Evolutionary conservation across 768 basidiomycete species (phyloP).

Genomic region (Panaeolus cyanescens): DNA sequence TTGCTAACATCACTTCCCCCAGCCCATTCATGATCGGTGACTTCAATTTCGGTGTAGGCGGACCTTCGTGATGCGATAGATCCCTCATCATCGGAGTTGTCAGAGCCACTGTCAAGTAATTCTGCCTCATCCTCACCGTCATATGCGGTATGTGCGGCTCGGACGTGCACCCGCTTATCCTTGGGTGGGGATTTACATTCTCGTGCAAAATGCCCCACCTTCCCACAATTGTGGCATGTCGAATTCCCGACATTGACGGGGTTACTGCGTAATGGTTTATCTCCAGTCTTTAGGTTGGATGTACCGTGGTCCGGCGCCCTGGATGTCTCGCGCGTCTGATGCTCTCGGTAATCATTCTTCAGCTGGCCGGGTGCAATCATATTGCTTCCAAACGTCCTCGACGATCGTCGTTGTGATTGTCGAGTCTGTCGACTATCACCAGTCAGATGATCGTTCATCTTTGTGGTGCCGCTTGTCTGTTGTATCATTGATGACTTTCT

Average conservation of each 20-base stretch:
- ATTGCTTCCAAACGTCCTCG: no score
- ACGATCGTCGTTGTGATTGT: no score
- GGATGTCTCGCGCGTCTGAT: no score
- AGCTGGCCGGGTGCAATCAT: no score
- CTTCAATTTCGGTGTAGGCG: neutral
- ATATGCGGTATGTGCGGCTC: slow-evolving; percentile 4
- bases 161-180: neutral
- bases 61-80: no score
- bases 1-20: neutral
- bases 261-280: neutral
- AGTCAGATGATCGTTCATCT: neutral
- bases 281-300: no score
- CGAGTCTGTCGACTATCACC: neutral
- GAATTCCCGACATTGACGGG: neutral
- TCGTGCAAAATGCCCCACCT: neutral
- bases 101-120: neutral
- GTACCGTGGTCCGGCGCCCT: no score
- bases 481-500: neutral
- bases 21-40: neutral
- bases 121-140: neutral
- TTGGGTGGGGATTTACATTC: neutral
- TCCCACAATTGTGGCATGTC: slow-evolving; percentile 10
- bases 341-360: no score
- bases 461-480: neutral
- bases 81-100: neutral